These are phyloP conservation scores for Coemansia sp. DNA, from an alignment of 192 early-diverging fungal genomes.

Conservation along the genomic window DNA sequence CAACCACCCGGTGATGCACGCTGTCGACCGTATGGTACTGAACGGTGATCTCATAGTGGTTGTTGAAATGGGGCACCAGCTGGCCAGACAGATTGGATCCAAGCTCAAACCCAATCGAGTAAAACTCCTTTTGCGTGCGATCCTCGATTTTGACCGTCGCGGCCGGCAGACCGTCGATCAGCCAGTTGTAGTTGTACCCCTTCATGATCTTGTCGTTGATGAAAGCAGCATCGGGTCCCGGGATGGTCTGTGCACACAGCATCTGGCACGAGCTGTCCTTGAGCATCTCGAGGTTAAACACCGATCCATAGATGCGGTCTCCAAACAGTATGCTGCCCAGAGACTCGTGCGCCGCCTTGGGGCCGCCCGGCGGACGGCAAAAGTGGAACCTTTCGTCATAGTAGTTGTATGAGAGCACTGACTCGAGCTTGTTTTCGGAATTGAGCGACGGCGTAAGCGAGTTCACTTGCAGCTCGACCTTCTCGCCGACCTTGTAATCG, in stretches of 20 bases:
- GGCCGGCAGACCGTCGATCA: slow-evolving; percentile 91
- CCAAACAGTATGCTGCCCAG: slow-evolving; percentile 95
- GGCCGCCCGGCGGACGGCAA: slow-evolving; percentile 67
- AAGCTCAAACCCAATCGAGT: slow-evolving; percentile 78
- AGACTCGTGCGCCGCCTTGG: slow-evolving; percentile 66
- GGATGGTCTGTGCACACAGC: slow-evolving; percentile 63
- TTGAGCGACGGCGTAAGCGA: slow-evolving; percentile 71
- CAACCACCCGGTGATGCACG: slow-evolving; percentile 77
- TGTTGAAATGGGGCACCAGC: slow-evolving; percentile 60
- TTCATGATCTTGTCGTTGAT: slow-evolving; percentile 79
- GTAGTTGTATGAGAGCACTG: slow-evolving; percentile 82
- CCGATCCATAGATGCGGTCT: slow-evolving; percentile 83
- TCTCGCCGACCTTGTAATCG: slow-evolving; percentile 68
- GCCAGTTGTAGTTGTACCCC: slow-evolving; percentile 76
- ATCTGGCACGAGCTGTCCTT: slow-evolving; percentile 58
- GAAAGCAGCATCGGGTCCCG: slow-evolving; percentile 74
- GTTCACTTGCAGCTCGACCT: slow-evolving; percentile 81
- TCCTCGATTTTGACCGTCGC: slow-evolving; percentile 57
- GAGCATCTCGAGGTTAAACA: slow-evolving; percentile 69
- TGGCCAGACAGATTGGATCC: slow-evolving; percentile 49
- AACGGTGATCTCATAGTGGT: slow-evolving; percentile 86
- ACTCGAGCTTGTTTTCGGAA: slow-evolving; percentile 62
- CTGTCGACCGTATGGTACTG: slow-evolving; percentile 70
- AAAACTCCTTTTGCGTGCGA: slow-evolving; percentile 54
- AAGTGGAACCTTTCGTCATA: slow-evolving; percentile 87